A percentile compares a stretch with the other conserved stretches of the same genome.
Conservation (phyloP, 192 early-diverging fungal genomes). For the Cetraspora pellucida region DNA sequence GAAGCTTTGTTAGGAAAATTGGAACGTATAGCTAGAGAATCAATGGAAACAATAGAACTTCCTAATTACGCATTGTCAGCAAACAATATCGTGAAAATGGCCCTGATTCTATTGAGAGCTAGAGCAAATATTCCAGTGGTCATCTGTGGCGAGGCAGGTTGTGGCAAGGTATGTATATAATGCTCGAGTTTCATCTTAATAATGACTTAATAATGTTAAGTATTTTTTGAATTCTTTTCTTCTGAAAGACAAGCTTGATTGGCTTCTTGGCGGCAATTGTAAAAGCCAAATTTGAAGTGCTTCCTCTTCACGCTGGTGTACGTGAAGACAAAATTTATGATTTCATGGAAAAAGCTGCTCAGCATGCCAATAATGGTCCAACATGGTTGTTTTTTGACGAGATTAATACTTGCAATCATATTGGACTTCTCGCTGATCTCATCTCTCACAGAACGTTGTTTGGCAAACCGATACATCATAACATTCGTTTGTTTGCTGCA, state of each 20-base stretch:
- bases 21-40: conserved; percentile 22
- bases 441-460: no score
- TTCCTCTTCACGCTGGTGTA: conserved; percentile 23
- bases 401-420: no score
- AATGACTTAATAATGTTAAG: no score
- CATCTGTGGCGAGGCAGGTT: conserved; percentile 27
- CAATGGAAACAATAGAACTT: not conserved
- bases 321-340: conserved; percentile 14
- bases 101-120: conserved; percentile 25
- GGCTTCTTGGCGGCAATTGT: conserved; percentile 18
- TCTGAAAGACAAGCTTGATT: conserved; percentile 27
- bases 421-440: no score
- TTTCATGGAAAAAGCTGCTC: not conserved
- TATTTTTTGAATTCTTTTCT: not conserved
- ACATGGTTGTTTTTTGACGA: no score
- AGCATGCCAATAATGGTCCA: not conserved
- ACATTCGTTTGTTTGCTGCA: conserved; percentile 29
- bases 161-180: conserved; percentile 19
- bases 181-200: not conserved
- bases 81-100: conserved; percentile 32
- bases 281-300: not conserved
- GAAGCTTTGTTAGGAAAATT: conserved; percentile 1
- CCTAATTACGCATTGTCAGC: conserved; percentile 26
- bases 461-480: conserved; percentile 9
- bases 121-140: conserved; percentile 29